phyloP scores from a whole-genome alignment of 192 early-diverging fungal species.

The Powellomyces hirtus region DNA sequence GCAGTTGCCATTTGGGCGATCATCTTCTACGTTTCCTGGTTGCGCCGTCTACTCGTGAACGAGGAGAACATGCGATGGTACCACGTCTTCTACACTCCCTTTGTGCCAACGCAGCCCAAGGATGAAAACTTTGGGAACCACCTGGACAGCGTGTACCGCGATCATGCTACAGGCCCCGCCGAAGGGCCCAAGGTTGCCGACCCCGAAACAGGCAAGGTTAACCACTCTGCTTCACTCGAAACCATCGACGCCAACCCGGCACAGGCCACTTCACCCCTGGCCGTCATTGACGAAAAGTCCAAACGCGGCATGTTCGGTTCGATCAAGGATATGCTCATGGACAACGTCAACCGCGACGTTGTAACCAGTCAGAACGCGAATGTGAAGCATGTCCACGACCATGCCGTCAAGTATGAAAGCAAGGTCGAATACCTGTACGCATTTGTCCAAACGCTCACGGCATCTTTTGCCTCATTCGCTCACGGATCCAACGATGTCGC shows the following conservation, averaged over 20 bases:
- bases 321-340: slow-evolving; percentile 20
- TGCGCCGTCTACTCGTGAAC: slow-evolving; percentile 59
- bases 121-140: slow-evolving; percentile 21
- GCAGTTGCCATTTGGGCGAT: slow-evolving; percentile 52
- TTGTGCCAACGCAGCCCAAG: slow-evolving; percentile 49
- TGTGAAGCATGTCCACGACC: slow-evolving; percentile 54
- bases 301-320: neutral
- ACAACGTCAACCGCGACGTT: slow-evolving; percentile 34
- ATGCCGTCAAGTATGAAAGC: slow-evolving; percentile 66
- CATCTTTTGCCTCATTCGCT: slow-evolving; percentile 78
- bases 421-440: slow-evolving; percentile 80
- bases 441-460: slow-evolving; percentile 77
- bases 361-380: slow-evolving; percentile 21
- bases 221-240: neutral
- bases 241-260: neutral
- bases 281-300: neutral
- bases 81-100: slow-evolving; percentile 62
- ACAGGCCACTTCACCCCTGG: neutral
- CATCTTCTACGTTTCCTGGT: slow-evolving; percentile 68
- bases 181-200: slow-evolving; percentile 8
- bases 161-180: slow-evolving; percentile 14
- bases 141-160: slow-evolving; percentile 8
- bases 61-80: slow-evolving; percentile 73
- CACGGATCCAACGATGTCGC: slow-evolving; percentile 86
- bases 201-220: slow-evolving; percentile 14